phyloP scores from a whole-genome alignment of 2,329 filamentous ascomycete genomes.

The Ophiocordyceps sinensis region DNA sequence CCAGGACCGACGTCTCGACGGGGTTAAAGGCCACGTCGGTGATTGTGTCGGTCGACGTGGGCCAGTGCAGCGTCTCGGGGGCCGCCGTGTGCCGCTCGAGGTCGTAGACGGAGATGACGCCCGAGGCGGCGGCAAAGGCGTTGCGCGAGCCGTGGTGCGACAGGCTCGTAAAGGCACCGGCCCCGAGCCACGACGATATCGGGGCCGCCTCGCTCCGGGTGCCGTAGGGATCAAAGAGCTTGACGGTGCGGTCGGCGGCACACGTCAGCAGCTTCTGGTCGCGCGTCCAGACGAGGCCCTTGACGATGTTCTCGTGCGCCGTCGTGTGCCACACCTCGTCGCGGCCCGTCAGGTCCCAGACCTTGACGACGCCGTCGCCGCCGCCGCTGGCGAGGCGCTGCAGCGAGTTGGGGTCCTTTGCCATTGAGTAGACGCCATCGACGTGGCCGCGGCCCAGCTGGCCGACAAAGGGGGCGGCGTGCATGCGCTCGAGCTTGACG shows the following conservation, averaged over 20 bases:
- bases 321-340: conserved; percentile 64
- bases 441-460: conserved; percentile 86
- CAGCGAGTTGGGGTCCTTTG: conserved; percentile 63
- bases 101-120: conserved; percentile 77
- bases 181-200: conserved; percentile 70
- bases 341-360: conserved; percentile 64
- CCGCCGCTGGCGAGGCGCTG: conserved; percentile 69
- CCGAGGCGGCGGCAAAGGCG: conserved; percentile 66
- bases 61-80: conserved; percentile 74
- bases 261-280: conserved; percentile 79
- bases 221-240: conserved; percentile 83
- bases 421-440: conserved; percentile 68
- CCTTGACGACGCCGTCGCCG: conserved; percentile 87
- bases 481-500: conserved; percentile 88
- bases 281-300: conserved; percentile 77
- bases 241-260: conserved; percentile 72
- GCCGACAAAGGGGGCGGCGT: conserved; percentile 57
- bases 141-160: conserved; percentile 69
- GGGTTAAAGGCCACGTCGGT: conserved; percentile 83
- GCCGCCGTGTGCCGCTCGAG: conserved; percentile 67
- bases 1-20: conserved; percentile 82
- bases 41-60: conserved; percentile 80
- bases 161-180: conserved; percentile 67
- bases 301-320: conserved; percentile 89
- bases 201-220: conserved; percentile 54